phyloP scores from a whole-genome alignment of 1,284 basidiomycete genomes.

The Ceratobasidium sp. region DNA sequence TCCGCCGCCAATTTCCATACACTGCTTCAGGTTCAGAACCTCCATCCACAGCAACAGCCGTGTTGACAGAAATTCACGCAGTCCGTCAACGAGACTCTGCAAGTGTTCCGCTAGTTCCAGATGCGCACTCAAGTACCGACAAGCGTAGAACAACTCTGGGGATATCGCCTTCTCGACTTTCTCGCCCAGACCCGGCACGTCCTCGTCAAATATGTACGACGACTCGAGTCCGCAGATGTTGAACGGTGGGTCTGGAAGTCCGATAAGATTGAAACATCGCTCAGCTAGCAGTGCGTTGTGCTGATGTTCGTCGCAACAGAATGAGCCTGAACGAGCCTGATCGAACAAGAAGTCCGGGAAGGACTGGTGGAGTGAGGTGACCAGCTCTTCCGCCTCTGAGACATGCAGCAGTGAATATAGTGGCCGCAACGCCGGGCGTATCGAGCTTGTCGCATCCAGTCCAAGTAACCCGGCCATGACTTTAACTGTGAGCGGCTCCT shows the following conservation, averaged over 20 bases:
- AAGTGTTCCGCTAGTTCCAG: background rate
- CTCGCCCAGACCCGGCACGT: background rate
- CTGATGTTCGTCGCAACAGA: background rate
- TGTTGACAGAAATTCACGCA: background rate
- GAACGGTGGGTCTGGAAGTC: background rate
- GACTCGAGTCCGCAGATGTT: background rate
- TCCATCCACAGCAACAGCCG: constrained; percentile 24
- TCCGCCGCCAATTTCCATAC: background rate
- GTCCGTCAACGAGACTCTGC: background rate
- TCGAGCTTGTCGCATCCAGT: background rate
- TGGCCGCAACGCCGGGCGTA: background rate
- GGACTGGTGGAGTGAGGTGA: background rate
- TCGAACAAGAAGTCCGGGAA: too few species aligned
- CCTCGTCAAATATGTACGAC: background rate
- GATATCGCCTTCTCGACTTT: background rate
- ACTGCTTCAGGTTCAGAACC: background rate
- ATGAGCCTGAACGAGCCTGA: background rate
- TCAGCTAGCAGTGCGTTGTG: background rate
- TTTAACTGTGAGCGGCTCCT: background rate
- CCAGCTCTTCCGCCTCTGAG: background rate
- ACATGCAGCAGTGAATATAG: constrained; percentile 1
- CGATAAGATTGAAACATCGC: background rate
- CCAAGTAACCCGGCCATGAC: background rate
- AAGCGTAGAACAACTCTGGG: background rate
- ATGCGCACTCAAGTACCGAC: background rate